phyloP scores from a whole-genome alignment of 2,329 filamentous ascomycete species.

The Capronia epimyces region DNA sequence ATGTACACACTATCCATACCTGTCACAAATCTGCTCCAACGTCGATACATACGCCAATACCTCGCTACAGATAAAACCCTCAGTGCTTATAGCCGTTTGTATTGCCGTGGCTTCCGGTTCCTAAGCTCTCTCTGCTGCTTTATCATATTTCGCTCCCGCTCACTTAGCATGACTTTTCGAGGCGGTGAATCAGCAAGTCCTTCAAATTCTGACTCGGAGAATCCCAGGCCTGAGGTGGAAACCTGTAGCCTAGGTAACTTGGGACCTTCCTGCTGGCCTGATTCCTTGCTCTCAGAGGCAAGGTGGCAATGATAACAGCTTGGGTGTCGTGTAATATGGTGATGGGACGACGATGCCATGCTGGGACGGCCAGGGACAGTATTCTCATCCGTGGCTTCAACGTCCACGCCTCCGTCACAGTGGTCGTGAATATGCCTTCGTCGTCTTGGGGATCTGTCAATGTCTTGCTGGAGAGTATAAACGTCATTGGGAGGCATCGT shows the following conservation, averaged over 20 bases:
- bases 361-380: conserved; percentile 8
- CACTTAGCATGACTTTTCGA: conserved; percentile 30
- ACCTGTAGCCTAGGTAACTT: conserved; percentile 28
- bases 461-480: conserved; percentile 16
- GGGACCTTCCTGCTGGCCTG: conserved; percentile 17
- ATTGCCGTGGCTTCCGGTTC: conserved; percentile 16
- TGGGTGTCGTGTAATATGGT: conserved; percentile 21
- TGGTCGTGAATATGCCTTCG: conserved; percentile 9
- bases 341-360: conserved; percentile 16
- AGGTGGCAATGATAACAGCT: conserved; percentile 28
- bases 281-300: conserved; percentile 1
- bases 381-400: conserved; percentile 14
- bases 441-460: conserved; percentile 25
- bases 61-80: no score
- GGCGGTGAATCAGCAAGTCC: conserved; percentile 27
- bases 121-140: conserved; percentile 27
- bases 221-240: conserved; percentile 29
- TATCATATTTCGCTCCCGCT: conserved; percentile 29
- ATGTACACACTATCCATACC: no score
- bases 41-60: no score
- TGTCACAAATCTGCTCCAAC: no score
- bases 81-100: no score
- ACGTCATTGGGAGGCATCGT: conserved; percentile 2
- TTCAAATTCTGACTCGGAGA: conserved; percentile 30
- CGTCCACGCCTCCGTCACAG: conserved; percentile 3